These are phyloP conservation scores for Ambrosia hybrid DNA, from an alignment of 140 eudicot genomes.

Conservation along the genomic window DNA sequence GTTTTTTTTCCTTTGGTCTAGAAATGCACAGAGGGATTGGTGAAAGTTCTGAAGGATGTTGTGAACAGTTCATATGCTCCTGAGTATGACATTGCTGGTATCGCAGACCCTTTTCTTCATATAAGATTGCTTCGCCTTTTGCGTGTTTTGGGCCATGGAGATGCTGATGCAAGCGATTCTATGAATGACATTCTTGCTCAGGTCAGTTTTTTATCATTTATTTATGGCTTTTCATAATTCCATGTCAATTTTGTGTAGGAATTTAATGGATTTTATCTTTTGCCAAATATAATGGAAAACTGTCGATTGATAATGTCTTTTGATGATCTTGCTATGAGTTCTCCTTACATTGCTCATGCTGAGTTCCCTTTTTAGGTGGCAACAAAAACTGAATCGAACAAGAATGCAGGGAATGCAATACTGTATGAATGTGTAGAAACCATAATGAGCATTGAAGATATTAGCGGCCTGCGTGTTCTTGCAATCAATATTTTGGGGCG, in stretches of 20 bases:
- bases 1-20: slow-evolving; percentile 24
- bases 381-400: slow-evolving; percentile 95
- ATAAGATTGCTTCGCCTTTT: slow-evolving; percentile 79
- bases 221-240: slow-evolving; percentile 3
- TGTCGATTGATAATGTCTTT: slow-evolving; percentile 8
- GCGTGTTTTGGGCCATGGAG: slow-evolving; percentile 86
- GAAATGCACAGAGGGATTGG: slow-evolving; percentile 88
- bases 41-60: slow-evolving; percentile 79
- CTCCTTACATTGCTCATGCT: slow-evolving; percentile 31
- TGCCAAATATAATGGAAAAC: slow-evolving; percentile 4
- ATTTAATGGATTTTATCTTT: slow-evolving; percentile 14
- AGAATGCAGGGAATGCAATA: slow-evolving; percentile 95
- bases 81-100: slow-evolving; percentile 89
- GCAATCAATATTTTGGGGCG: slow-evolving; percentile 97
- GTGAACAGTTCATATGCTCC: slow-evolving; percentile 97
- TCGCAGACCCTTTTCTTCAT: slow-evolving; percentile 93
- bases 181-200: slow-evolving; percentile 99
- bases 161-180: slow-evolving; percentile 92
- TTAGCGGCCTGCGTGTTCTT: slow-evolving; percentile 93
- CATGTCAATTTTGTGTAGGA: not conserved
- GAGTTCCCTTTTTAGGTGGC: slow-evolving; percentile 64
- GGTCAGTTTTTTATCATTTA: slow-evolving; percentile 46
- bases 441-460: slow-evolving; percentile 92
- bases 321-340: slow-evolving; percentile 20
- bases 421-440: slow-evolving; percentile 97